Evolutionary conservation across 257 asterid species (phyloP).

Genomic region (Petunia secreta): DNA sequence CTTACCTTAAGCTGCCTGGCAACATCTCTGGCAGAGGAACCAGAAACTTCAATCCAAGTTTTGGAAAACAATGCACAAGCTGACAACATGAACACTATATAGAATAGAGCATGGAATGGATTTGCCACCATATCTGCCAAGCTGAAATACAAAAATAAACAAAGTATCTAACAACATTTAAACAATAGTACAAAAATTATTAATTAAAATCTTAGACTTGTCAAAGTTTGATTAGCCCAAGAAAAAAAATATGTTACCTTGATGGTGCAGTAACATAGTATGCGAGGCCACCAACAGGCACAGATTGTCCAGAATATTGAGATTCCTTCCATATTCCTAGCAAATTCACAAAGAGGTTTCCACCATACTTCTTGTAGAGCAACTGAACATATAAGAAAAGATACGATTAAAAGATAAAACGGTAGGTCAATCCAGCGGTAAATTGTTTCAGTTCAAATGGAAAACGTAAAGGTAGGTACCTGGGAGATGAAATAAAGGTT

Average conservation of each 20-base stretch:
- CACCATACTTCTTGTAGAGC: conserved; percentile 59
- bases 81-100: conserved; percentile 63
- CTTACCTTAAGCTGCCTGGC: conserved; percentile 73
- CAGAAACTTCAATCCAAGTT: conserved; percentile 79
- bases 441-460: background rate
- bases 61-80: conserved; percentile 77
- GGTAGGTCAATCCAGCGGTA: background rate
- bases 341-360: conserved; percentile 58
- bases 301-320: conserved; percentile 65
- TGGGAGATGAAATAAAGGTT: conserved; percentile 76
- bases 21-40: conserved; percentile 74
- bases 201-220: too few species aligned
- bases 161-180: conserved; percentile 15
- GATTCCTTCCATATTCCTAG: conserved; percentile 71
- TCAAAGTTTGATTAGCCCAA: background rate
- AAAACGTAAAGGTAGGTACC: conserved; percentile 36
- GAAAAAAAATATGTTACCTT: conserved; percentile 40
- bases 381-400: conserved; percentile 41
- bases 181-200: background rate
- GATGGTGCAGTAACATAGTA: conserved; percentile 75
- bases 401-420: background rate
- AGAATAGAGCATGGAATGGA: conserved; percentile 76
- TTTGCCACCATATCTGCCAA: conserved; percentile 64
- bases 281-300: conserved; percentile 76
- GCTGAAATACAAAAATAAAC: conserved; percentile 40